Conservation (phyloP, 2,329 filamentous ascomycete genomes). For the Hymenoscyphus fructigenus region DNA sequence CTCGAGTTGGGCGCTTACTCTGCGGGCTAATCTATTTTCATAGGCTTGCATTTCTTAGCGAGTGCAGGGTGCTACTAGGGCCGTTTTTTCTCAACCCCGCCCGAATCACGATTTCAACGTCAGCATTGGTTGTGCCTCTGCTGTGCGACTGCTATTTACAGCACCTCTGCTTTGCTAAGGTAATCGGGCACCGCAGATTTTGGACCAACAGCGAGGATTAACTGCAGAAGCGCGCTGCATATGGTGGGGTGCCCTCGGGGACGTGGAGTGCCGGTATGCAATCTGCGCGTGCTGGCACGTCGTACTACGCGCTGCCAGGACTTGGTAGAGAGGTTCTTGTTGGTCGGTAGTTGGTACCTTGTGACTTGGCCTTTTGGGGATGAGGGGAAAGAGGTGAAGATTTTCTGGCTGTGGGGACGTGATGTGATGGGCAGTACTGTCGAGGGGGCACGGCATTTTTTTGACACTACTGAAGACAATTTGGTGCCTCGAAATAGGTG, state of each 20-base stretch:
- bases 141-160: not conserved
- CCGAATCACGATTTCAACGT: not conserved
- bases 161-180: not conserved
- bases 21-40: not conserved
- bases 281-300: constrained; percentile 14
- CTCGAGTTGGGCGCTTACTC: not conserved
- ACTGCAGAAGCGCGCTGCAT: constrained; percentile 1
- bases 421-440: not conserved
- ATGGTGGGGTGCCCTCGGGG: not conserved
- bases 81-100: not conserved
- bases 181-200: not conserved
- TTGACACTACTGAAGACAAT: not conserved
- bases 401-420: not conserved
- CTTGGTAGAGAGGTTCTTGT: not conserved
- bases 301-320: constrained; percentile 6
- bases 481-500: not conserved
- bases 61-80: not conserved
- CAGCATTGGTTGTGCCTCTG: not conserved
- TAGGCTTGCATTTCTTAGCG: not conserved
- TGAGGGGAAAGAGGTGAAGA: not conserved
- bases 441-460: not conserved
- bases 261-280: not conserved
- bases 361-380: not conserved
- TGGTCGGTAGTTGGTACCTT: not conserved
- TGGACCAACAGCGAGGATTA: not conserved